Evolutionary conservation across 2,329 filamentous ascomycete species (phyloP).

Genomic region (Fusarium algeriense): DNA sequence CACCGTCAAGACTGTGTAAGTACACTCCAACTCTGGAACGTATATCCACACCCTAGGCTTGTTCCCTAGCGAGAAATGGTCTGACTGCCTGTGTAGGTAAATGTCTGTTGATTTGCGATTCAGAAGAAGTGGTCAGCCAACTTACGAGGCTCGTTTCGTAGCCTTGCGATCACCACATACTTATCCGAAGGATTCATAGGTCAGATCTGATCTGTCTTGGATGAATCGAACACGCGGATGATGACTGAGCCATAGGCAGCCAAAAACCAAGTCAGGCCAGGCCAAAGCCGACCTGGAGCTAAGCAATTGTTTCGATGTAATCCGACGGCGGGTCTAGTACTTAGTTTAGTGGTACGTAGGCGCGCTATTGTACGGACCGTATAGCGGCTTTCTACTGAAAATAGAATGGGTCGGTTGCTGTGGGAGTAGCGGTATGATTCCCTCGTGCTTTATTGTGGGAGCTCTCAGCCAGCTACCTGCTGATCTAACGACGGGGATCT

Average conservation of each 20-base stretch:
- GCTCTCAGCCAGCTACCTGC: neutral
- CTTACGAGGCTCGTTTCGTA: slow-evolving; percentile 12
- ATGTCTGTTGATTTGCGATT: neutral
- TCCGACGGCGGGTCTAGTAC: slow-evolving; percentile 14
- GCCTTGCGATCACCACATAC: slow-evolving; percentile 3
- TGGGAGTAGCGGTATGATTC: slow-evolving; percentile 29
- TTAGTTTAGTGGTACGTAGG: slow-evolving; percentile 3
- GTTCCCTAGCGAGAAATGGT: neutral
- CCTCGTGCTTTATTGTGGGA: neutral
- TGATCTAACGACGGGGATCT: slow-evolving; percentile 34
- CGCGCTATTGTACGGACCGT: slow-evolving; percentile 13
- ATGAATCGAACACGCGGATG: slow-evolving; percentile 1
- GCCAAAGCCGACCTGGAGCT: neutral
- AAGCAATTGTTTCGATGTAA: slow-evolving; percentile 10
- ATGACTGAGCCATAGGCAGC: neutral
- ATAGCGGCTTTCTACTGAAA: neutral
- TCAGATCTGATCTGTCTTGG: neutral
- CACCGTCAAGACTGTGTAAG: neutral
- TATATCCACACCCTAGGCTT: neutral
- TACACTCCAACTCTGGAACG: neutral
- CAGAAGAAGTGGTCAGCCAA: neutral
- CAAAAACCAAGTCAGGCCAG: slow-evolving; percentile 17
- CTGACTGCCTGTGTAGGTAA: neutral
- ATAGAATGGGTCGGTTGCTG: slow-evolving; percentile 9
- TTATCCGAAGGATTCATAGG: neutral